A percentile compares a stretch with the other conserved stretches of the same genome.
Conservation (phyloP, 2,329 filamentous ascomycete species). For the Sporothrix brunneoviolacea region DNA sequence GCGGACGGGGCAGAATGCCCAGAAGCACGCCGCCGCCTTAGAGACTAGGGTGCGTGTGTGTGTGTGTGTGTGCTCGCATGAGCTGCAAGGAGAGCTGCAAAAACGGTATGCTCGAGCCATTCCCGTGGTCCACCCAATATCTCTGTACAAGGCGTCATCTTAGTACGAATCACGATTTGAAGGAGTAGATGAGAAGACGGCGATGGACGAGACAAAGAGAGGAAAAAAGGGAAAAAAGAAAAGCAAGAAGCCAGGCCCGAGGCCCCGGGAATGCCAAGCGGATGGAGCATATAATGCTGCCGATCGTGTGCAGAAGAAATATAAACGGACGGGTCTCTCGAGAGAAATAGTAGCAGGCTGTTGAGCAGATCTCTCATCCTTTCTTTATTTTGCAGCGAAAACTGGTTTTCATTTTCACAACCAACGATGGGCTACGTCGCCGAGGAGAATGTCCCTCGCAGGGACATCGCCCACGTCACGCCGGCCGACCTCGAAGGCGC, state of each 20-base stretch:
- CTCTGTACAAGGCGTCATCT: constrained; percentile 5
- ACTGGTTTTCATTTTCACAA: not conserved
- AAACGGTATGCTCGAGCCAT: too few relatives aligned
- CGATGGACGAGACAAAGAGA: too few relatives aligned
- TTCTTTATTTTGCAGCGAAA: not conserved
- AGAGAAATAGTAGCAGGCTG: too few relatives aligned
- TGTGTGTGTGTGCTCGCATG: not conserved
- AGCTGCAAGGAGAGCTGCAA: not conserved
- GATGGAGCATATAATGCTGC: constrained; percentile 3
- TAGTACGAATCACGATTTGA: constrained; percentile 4
- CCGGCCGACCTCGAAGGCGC: not conserved
- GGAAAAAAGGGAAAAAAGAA: too few relatives aligned
- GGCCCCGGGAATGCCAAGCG: too few relatives aligned
- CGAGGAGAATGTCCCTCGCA: constrained; percentile 7
- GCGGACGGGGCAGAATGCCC: not conserved
- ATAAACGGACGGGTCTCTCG: too few relatives aligned
- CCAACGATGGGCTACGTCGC: not conserved
- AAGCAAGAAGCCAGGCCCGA: not conserved
- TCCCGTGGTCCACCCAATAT: too few relatives aligned
- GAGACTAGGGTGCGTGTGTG: not conserved
- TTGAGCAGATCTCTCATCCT: too few relatives aligned
- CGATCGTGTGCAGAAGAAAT: too few relatives aligned
- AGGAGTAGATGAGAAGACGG: not conserved
- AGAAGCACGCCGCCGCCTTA: not conserved
- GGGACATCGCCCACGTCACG: not conserved